These are phyloP conservation scores for Aristolochia californica DNA, from an alignment of 164 flowering plant genomes.

Conservation along the genomic window DNA sequence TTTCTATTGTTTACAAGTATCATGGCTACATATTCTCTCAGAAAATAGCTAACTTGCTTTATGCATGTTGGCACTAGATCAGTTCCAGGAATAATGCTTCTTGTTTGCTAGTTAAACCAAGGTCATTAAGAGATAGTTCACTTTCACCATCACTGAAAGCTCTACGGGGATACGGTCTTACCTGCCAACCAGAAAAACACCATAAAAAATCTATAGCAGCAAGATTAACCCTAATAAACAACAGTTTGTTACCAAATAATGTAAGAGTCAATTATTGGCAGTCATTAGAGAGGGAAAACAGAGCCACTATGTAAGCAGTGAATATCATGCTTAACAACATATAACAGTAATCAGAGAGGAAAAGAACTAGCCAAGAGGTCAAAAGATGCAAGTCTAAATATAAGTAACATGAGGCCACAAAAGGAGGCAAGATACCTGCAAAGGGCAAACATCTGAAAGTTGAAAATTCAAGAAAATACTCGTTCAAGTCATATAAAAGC, in stretches of 20 bases:
- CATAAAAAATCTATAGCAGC: not conserved
- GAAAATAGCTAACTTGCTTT: too few relatives aligned
- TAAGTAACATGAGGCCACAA: not conserved
- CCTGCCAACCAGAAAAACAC: constrained; percentile 32
- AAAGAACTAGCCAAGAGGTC: not conserved
- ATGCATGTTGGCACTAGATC: constrained; percentile 18
- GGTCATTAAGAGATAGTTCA: constrained; percentile 44
- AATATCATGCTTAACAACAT: not conserved
- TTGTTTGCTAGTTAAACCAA: constrained; percentile 84
- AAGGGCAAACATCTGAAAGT: not conserved
- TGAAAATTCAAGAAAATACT: not conserved
- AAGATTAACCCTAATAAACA: not conserved
- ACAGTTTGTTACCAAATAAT: too few relatives aligned
- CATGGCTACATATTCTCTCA: too few relatives aligned
- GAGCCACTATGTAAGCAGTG: not conserved
- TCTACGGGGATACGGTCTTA: constrained; percentile 86
- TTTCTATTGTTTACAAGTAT: too few relatives aligned
- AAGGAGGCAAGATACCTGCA: not conserved
- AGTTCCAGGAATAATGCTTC: constrained; percentile 86
- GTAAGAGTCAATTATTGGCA: too few relatives aligned
- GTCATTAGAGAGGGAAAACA: too few relatives aligned
- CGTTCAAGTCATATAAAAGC: not conserved
- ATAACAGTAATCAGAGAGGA: not conserved
- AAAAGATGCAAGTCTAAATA: not conserved
- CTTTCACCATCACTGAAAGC: constrained; percentile 70